phyloP scores from a whole-genome alignment of 2,329 filamentous ascomycete genomes.

The Exophiala xenobiotica region DNA sequence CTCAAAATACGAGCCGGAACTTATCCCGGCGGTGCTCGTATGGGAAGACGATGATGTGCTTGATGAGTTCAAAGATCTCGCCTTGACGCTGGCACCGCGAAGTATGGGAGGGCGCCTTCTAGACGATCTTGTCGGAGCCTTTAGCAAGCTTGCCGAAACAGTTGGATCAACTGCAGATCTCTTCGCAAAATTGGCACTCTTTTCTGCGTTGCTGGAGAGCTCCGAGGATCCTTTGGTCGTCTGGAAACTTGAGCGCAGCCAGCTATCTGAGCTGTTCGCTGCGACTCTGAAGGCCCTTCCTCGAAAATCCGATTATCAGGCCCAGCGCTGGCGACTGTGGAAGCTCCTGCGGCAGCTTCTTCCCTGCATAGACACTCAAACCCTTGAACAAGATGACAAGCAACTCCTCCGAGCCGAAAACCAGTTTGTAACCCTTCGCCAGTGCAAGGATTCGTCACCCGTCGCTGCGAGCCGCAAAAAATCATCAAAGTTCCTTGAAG shows the following conservation, averaged over 20 bases:
- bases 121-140: conserved; percentile 9
- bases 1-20: conserved; percentile 28
- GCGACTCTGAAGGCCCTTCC: conserved; percentile 12
- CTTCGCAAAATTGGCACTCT: conserved; percentile 23
- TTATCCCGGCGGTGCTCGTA: conserved; percentile 33
- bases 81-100: conserved; percentile 13
- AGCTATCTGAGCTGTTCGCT: conserved; percentile 5
- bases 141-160: conserved; percentile 15
- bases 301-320: conserved; percentile 26
- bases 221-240: neutral
- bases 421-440: conserved; percentile 14
- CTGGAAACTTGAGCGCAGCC: neutral
- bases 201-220: conserved; percentile 15
- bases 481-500: conserved; percentile 15
- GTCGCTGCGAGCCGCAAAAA: neutral
- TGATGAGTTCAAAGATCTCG: conserved; percentile 33
- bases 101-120: conserved; percentile 18
- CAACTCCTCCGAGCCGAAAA: neutral
- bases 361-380: neutral
- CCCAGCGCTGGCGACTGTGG: conserved; percentile 29
- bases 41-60: conserved; percentile 49
- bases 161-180: conserved; percentile 20
- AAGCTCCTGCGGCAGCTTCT: conserved; percentile 16
- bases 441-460: neutral
- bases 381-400: neutral